These are phyloP conservation scores for Nematodospora anomalae DNA, from an alignment of 1,139 yeast genomes.

Conservation along the genomic window DNA sequence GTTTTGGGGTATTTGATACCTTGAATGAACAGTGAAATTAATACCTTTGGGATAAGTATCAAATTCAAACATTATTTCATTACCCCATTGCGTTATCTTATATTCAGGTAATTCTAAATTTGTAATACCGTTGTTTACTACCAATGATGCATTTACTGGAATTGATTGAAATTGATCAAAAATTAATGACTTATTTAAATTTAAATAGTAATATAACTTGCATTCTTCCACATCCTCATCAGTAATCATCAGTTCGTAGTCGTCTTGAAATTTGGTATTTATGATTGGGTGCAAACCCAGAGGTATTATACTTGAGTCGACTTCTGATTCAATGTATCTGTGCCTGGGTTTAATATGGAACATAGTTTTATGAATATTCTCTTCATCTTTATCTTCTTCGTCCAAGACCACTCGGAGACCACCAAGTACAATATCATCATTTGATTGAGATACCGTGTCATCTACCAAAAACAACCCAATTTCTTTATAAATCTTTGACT, in stretches of 20 bases:
- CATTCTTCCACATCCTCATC: conserved; percentile 33
- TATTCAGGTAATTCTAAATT: conserved; percentile 49
- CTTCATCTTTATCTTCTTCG: conserved; percentile 11
- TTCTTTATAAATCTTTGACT: conserved; percentile 24
- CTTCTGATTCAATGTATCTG: conserved; percentile 19
- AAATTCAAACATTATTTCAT: conserved; percentile 36
- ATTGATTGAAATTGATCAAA: conserved; percentile 40
- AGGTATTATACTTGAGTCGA: conserved; percentile 17
- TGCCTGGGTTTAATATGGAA: conserved; percentile 48
- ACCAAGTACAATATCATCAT: conserved; percentile 36
- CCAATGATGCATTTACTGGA: conserved; percentile 26
- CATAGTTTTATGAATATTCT: conserved; percentile 34
- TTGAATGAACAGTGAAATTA: conserved; percentile 36
- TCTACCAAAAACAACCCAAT: conserved; percentile 38
- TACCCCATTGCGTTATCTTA: conserved; percentile 42
- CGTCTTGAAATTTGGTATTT: conserved; percentile 14
- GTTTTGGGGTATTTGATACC: conserved; percentile 36
- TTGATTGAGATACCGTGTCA: conserved; percentile 20
- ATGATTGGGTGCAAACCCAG: conserved; percentile 46
- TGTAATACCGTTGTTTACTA: conserved; percentile 32
- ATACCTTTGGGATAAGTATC: conserved; percentile 15
- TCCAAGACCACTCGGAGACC: conserved; percentile 35
- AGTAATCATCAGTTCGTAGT: conserved; percentile 15
- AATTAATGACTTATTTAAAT: conserved; percentile 35
- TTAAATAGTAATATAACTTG: conserved; percentile 33